Percentiles rank a stretch among this genome's conserved stretches.
phyloP scores from a whole-genome alignment of 129 eudicot genomes.

The Artemisia tridentata region DNA sequence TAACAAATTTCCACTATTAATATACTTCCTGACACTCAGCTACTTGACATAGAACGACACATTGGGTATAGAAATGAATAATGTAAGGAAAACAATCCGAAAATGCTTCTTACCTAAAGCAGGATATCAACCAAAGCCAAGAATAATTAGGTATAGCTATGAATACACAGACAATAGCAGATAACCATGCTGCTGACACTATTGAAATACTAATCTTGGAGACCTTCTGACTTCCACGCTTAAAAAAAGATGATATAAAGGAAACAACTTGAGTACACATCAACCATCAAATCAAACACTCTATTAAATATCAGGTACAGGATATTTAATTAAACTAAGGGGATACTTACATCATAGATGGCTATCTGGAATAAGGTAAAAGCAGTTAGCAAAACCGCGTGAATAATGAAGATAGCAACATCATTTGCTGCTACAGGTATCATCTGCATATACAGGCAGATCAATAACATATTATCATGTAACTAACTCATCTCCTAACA shows the following conservation, averaged over 20 bases:
- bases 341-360: conserved; percentile 76
- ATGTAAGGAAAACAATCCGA: background rate
- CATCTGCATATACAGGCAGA: conserved; percentile 51
- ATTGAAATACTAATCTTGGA: conserved; percentile 57
- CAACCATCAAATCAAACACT: conserved; percentile 4
- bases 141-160: conserved; percentile 72
- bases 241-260: conserved; percentile 18
- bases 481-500: background rate
- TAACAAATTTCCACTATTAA: too few relatives aligned
- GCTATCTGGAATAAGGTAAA: conserved; percentile 79
- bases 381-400: conserved; percentile 81
- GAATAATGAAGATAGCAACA: conserved; percentile 84
- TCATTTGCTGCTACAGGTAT: conserved; percentile 97
- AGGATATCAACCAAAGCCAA: conserved; percentile 90
- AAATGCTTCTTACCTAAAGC: conserved; percentile 68
- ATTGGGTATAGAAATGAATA: background rate
- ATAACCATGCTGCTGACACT: conserved; percentile 63
- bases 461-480: conserved; percentile 9
- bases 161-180: conserved; percentile 67
- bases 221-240: conserved; percentile 87
- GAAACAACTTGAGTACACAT: conserved; percentile 8
- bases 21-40: background rate
- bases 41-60: conserved; percentile 4
- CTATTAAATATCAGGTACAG: background rate
- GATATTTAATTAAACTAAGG: background rate